Evolutionary conservation across 768 basidiomycete species (phyloP).

Genomic region (Mycena vitilis): DNA sequence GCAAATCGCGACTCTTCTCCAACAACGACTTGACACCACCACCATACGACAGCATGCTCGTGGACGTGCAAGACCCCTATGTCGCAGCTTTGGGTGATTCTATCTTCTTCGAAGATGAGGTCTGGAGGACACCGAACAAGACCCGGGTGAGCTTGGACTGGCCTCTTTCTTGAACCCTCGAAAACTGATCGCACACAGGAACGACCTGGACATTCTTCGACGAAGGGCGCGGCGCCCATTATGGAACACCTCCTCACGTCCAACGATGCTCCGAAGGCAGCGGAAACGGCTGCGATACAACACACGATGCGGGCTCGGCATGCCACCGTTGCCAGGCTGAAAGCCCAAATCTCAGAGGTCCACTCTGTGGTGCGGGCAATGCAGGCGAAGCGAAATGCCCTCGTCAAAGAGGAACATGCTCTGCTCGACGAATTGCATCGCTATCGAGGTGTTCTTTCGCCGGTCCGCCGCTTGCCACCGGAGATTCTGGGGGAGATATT

Average conservation of each 20-base stretch:
- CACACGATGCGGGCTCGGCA: neutral
- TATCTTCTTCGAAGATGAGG: no score
- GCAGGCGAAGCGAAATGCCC: no score
- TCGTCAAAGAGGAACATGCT: neutral
- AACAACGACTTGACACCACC: no score
- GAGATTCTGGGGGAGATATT: slow-evolving; percentile 74
- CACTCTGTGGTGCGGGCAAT: neutral
- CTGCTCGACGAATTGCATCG: neutral
- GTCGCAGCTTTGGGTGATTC: no score
- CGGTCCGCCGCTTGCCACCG: slow-evolving; percentile 51
- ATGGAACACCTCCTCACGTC: neutral
- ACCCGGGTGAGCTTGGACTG: no score
- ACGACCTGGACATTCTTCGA: neutral
- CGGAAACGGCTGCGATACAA: neutral
- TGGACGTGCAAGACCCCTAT: neutral
- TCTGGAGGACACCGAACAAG: no score
- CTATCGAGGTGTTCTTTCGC: neutral
- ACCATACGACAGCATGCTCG: no score
- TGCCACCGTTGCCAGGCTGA: neutral
- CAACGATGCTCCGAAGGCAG: neutral
- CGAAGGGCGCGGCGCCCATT: neutral
- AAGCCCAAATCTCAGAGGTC: neutral
- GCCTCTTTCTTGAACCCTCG: no score
- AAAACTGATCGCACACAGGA: no score
- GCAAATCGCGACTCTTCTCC: no score